These are phyloP conservation scores for Microcos paniculata DNA, from an alignment of 345 rosid genomes.

Conservation along the genomic window DNA sequence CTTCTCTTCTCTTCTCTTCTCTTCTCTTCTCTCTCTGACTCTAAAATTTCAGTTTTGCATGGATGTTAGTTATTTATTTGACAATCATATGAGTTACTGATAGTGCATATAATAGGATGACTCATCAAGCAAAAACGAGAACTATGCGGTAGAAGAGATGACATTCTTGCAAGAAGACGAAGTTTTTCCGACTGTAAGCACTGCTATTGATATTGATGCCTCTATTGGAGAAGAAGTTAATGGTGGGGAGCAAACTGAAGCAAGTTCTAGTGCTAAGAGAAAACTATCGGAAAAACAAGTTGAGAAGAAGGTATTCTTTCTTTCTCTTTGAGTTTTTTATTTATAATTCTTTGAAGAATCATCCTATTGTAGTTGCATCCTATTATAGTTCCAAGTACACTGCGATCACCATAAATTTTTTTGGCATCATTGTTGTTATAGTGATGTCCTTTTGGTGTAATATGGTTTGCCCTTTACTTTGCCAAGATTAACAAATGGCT, in stretches of 20 bases:
- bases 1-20: not conserved
- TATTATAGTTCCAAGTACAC: slow-evolving; percentile 1
- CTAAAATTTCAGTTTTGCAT: not conserved
- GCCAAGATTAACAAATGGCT: not conserved
- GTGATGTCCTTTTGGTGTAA: not conserved
- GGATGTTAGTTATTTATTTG: not conserved
- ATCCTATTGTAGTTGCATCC: not conserved
- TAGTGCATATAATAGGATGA: slow-evolving; percentile 42
- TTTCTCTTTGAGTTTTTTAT: not conserved
- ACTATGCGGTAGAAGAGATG: slow-evolving; percentile 78
- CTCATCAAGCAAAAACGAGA: slow-evolving; percentile 29
- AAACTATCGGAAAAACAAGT: slow-evolving; percentile 51
- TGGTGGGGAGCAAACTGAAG: slow-evolving; percentile 41
- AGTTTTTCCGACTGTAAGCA: slow-evolving; percentile 47
- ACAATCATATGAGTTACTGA: slow-evolving; percentile 17
- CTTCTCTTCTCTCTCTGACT: not conserved
- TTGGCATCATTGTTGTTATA: not conserved
- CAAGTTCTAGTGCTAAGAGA: slow-evolving; percentile 58
- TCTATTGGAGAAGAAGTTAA: slow-evolving; percentile 39
- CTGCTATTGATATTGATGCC: slow-evolving; percentile 42
- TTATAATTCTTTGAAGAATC: slow-evolving; percentile 9
- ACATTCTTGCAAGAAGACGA: slow-evolving; percentile 79
- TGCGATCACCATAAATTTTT: not conserved
- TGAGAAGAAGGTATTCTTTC: slow-evolving; percentile 62
- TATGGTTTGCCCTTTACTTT: not conserved